These are phyloP conservation scores for Psilocybe sp. DNA, from an alignment of 768 basidiomycete species.

Conservation along the genomic window DNA sequence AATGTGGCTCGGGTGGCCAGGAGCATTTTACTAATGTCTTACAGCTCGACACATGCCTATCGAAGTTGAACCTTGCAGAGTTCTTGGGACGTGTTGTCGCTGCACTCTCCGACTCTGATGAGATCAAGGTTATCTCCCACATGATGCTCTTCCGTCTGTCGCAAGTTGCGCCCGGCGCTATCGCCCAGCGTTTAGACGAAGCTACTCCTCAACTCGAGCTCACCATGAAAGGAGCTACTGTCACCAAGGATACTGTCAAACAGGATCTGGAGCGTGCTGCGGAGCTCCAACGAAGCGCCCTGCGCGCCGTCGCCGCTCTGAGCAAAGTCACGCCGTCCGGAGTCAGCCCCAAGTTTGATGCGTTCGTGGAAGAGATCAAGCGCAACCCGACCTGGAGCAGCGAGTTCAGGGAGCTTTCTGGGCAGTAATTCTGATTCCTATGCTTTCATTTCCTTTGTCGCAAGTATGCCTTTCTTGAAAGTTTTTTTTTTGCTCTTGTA, in stretches of 20 bases:
- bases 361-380: constrained; percentile 71
- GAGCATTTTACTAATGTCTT: not conserved
- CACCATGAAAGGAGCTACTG: constrained; percentile 84
- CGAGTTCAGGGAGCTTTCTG: constrained; percentile 65
- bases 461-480: not conserved
- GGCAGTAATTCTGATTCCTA: constrained; percentile 11
- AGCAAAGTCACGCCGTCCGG: constrained; percentile 64
- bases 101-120: constrained; percentile 86
- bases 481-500: not conserved
- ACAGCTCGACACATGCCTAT: constrained; percentile 88
- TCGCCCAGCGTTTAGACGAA: constrained; percentile 81
- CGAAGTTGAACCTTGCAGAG: constrained; percentile 81
- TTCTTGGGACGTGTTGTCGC: constrained; percentile 80
- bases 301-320: constrained; percentile 84
- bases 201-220: constrained; percentile 80
- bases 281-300: constrained; percentile 87
- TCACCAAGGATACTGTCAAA: constrained; percentile 95
- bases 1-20: not conserved
- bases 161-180: constrained; percentile 79
- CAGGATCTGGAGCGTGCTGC: constrained; percentile 85
- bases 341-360: constrained; percentile 73
- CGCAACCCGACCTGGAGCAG: constrained; percentile 62
- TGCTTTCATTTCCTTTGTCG: too few relatives aligned
- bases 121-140: constrained; percentile 95
- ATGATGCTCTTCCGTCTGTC: constrained; percentile 93